Percentiles rank a stretch among this genome's conserved stretches.
Evolutionary conservation across 345 rosid genomes (phyloP).

Genomic region (Geranium rotundifolium): DNA sequence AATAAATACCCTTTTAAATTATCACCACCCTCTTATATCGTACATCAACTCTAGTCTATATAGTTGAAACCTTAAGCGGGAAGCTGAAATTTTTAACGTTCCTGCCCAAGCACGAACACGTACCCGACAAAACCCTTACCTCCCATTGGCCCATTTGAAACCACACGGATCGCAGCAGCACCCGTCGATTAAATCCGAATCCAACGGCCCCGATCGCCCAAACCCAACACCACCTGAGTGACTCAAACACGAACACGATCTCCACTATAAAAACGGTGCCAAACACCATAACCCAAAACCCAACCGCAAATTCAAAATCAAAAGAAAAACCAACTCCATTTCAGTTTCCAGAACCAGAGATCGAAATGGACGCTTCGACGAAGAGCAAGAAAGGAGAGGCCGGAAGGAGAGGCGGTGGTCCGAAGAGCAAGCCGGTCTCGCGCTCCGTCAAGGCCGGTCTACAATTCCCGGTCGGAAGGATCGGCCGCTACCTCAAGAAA

Average conservation of each 20-base stretch:
- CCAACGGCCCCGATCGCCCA: neutral
- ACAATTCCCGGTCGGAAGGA: constrained; percentile 26
- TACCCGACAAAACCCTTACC: neutral
- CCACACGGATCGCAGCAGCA: constrained; percentile 1
- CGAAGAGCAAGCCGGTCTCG: constrained; percentile 23
- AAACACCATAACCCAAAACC: neutral
- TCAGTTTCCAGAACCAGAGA: neutral
- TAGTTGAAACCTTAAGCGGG: neutral
- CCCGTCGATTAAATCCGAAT: neutral
- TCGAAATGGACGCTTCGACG: constrained; percentile 12
- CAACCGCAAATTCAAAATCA: neutral
- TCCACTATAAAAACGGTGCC: neutral
- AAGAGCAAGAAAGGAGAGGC: constrained; percentile 27
- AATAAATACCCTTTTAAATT: too few species aligned
- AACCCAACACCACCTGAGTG: neutral
- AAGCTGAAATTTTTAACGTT: neutral
- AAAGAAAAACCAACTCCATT: too few species aligned
- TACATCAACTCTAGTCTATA: too few species aligned
- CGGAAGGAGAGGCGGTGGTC: constrained; percentile 26
- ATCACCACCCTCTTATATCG: too few species aligned
- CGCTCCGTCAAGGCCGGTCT: constrained; percentile 25
- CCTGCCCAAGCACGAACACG: neutral
- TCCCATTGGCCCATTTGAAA: constrained; percentile 1
- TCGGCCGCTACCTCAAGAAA: constrained; percentile 26
- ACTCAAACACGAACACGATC: neutral